These are phyloP conservation scores for Puccinia novopanici DNA, from an alignment of 1,284 basidiomycete species.

Conservation along the genomic window DNA sequence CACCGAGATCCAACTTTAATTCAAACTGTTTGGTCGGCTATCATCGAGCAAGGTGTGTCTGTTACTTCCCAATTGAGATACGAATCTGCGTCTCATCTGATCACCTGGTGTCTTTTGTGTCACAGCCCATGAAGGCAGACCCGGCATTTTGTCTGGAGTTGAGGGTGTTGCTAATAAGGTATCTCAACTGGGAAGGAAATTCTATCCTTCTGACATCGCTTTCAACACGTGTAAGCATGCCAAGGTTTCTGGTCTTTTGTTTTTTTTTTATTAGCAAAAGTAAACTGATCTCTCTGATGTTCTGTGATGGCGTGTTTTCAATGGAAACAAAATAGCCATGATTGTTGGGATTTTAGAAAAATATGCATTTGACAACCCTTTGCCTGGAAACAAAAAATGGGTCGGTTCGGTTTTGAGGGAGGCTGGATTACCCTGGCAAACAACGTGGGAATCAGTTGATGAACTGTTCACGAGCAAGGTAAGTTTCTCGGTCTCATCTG, in stretches of 20 bases:
- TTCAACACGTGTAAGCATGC: constrained; percentile 73
- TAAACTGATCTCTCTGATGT: not conserved
- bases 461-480: constrained; percentile 85
- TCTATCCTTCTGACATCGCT: constrained; percentile 85
- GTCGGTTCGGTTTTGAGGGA: constrained; percentile 73
- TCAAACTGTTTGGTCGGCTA: constrained; percentile 80
- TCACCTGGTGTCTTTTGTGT: constrained; percentile 5
- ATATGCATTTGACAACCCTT: constrained; percentile 69
- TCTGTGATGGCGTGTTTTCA: constrained; percentile 1
- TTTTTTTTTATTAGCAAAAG: no score
- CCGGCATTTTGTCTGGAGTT: constrained; percentile 63
- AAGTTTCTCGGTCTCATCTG: constrained; percentile 31
- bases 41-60: constrained; percentile 74
- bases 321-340: constrained; percentile 63
- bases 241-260: not conserved
- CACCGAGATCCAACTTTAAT: constrained; percentile 81
- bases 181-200: constrained; percentile 74
- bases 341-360: constrained; percentile 71
- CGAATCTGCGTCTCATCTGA: not conserved
- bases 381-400: constrained; percentile 73
- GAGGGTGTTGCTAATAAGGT: constrained; percentile 70
- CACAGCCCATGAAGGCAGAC: constrained; percentile 60
- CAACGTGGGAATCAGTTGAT: constrained; percentile 80
- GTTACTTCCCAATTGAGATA: no score
- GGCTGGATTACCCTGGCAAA: constrained; percentile 72